Evolutionary conservation across 768 basidiomycete genomes (phyloP).

Genomic region (Pleurotus ostreatus): DNA sequence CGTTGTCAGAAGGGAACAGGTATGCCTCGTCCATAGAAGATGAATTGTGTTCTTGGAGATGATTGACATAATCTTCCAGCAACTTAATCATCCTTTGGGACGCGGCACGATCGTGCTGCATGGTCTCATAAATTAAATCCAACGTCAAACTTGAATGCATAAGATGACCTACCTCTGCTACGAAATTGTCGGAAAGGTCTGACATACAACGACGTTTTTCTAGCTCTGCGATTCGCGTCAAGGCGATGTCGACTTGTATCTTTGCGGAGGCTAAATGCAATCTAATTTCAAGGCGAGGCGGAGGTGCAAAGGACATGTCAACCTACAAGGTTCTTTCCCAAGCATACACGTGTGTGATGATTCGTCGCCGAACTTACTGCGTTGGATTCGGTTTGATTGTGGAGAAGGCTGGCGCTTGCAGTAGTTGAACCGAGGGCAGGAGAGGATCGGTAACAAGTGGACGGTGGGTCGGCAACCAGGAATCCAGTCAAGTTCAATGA

Average conservation of each 20-base stretch:
- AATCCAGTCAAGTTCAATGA: conserved; percentile 71
- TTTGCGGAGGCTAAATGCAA: conserved; percentile 48
- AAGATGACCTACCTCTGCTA: neutral
- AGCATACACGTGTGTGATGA: conserved; percentile 78
- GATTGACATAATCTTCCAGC: conserved; percentile 56
- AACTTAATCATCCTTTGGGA: conserved; percentile 50
- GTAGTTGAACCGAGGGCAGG: conserved; percentile 81
- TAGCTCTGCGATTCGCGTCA: conserved; percentile 51
- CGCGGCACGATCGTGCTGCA: conserved; percentile 8
- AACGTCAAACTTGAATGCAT: neutral
- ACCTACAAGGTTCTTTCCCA: conserved; percentile 66
- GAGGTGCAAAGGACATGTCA: too few species aligned
- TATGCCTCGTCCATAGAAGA: conserved; percentile 39
- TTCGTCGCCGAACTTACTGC: conserved; percentile 85
- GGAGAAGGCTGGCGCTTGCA: conserved; percentile 56
- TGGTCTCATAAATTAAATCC: conserved; percentile 6
- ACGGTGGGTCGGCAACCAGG: conserved; percentile 52
- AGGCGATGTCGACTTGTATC: conserved; percentile 61
- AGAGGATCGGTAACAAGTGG: conserved; percentile 67
- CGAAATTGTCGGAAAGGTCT: neutral
- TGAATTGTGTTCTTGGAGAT: conserved; percentile 37
- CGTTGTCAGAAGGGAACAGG: conserved; percentile 63
- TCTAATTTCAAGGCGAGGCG: too few species aligned
- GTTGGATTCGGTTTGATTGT: conserved; percentile 35
- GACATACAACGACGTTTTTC: conserved; percentile 13